Evolutionary conservation across 306 rosid genomes (phyloP), one percentile per base, ranked within the genome.

Genomic region (Malus sieversii): DNA sequence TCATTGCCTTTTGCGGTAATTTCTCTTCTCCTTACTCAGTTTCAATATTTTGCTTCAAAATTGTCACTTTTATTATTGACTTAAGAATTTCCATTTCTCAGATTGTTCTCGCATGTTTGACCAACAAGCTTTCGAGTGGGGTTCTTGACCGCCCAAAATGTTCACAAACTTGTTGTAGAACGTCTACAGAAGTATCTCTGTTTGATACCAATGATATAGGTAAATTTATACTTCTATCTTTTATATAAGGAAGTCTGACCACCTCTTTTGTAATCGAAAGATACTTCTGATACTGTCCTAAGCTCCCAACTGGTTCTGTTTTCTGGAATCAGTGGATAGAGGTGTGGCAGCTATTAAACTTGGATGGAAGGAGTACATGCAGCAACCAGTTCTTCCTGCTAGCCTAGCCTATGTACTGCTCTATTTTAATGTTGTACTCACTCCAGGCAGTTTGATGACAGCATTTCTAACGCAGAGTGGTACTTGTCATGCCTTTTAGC

Each of bases 371-470:
- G 96, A 92, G 80, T 92, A 92, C 81, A 76, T 89, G 77, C 89
- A 85, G 75, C 99, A 90, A 84, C 99, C 99, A 74, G 93, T 85
- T 79, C 97, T 92, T 83, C 99, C 97, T 66, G 99, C 97, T 71
- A 95, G 99, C 85, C 90, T 92, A 74, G 90, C 99, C 67, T 90
- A 81, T 81, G 97, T 95, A 67, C 88, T 95, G 64, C 98, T 90
- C 77, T 90, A 82, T 90, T 92, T 95, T 80, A 92, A 92, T 74
- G 76, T 91, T 58, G 97, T 90, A 72, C 99, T 95, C 79, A 80
- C 97, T 66, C 99, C 99, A 1, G 96, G 98, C 78, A 95, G 97
- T 88, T 86, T 92, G 92, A 90, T 96, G 99, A 92, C 97, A 30
- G 98, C 97, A 74, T 96, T 85, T 81, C 86, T 92, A 78, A 90